Conservation (phyloP, 2,329 filamentous ascomycete species). For the Septoria petroselini region DNA sequence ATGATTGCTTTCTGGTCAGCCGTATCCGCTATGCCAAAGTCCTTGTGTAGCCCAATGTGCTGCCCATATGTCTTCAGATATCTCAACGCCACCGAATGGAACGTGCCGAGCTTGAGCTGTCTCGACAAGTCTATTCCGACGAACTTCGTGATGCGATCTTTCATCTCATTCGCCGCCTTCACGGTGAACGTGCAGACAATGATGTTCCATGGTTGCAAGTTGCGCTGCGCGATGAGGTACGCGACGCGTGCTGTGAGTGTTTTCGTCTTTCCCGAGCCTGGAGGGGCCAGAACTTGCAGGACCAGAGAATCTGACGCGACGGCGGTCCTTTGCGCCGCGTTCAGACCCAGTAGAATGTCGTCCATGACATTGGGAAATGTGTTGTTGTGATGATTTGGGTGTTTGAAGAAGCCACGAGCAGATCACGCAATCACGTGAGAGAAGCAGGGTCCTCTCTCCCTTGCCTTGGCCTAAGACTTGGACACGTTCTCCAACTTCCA, state of each 20-base stretch:
- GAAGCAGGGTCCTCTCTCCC: not conserved
- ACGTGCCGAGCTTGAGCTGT: slow-evolving; percentile 83
- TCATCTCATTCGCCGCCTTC: slow-evolving; percentile 93
- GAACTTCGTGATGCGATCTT: slow-evolving; percentile 74
- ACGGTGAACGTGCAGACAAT: slow-evolving; percentile 97
- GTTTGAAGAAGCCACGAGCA: not conserved
- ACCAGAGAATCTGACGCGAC: slow-evolving; percentile 61
- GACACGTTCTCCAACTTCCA: not conserved
- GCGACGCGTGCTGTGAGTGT: slow-evolving; percentile 90
- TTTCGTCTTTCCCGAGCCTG: slow-evolving; percentile 84
- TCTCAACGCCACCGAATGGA: slow-evolving; percentile 85
- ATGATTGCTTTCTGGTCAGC: slow-evolving; percentile 76
- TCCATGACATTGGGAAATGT: slow-evolving; percentile 44
- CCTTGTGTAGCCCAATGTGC: slow-evolving; percentile 73
- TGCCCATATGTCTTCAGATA: slow-evolving; percentile 83
- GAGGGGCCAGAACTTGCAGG: slow-evolving; percentile 61
- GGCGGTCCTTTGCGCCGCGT: slow-evolving; percentile 61
- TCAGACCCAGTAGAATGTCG: slow-evolving; percentile 59
- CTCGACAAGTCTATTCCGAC: slow-evolving; percentile 74
- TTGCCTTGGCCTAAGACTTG: not conserved
- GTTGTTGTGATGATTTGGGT: not conserved
- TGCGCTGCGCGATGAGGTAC: slow-evolving; percentile 72
- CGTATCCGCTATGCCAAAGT: slow-evolving; percentile 88
- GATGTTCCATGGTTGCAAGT: slow-evolving; percentile 77
- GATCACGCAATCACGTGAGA: not conserved